Percentiles rank a stretch among this genome's conserved stretches.
Evolutionary conservation across 2,329 filamentous ascomycete genomes (phyloP).

Genomic region (Pseudogymnoascus verrucosus): DNA sequence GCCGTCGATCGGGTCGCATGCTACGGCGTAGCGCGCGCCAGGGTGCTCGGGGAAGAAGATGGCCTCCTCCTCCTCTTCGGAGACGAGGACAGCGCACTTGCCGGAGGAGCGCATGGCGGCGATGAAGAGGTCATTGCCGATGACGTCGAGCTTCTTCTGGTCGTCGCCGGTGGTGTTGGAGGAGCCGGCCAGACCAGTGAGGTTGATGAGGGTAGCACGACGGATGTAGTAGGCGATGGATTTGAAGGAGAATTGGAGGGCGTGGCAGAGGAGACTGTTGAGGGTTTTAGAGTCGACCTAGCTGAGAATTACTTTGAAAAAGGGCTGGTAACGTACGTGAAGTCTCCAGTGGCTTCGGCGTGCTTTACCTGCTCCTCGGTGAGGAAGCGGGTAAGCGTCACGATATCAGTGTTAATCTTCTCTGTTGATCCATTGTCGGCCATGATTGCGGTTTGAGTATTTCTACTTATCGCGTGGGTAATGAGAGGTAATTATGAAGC

Average conservation of each 20-base stretch:
- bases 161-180: slow-evolving; percentile 85
- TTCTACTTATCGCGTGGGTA: neutral
- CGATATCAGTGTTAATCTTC: slow-evolving; percentile 90
- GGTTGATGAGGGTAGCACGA: slow-evolving; percentile 87
- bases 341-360: slow-evolving; percentile 93
- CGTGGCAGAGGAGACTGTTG: slow-evolving; percentile 81
- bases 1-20: slow-evolving; percentile 96
- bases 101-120: slow-evolving; percentile 89
- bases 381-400: slow-evolving; percentile 90
- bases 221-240: slow-evolving; percentile 99
- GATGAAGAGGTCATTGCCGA: slow-evolving; percentile 92
- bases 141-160: slow-evolving; percentile 13
- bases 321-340: slow-evolving; percentile 61
- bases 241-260: slow-evolving; percentile 99
- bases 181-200: slow-evolving; percentile 88
- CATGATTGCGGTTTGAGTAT: slow-evolving; percentile 9
- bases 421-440: slow-evolving; percentile 39
- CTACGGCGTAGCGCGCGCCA: slow-evolving; percentile 83
- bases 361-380: slow-evolving; percentile 94
- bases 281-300: slow-evolving; percentile 11
- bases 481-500: neutral
- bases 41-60: slow-evolving; percentile 73
- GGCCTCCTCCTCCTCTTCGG: slow-evolving; percentile 90
- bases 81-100: slow-evolving; percentile 87
- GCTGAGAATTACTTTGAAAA: neutral